phyloP scores from a whole-genome alignment of 2,329 filamentous ascomycete species.

The Xylariaceae sp. region DNA sequence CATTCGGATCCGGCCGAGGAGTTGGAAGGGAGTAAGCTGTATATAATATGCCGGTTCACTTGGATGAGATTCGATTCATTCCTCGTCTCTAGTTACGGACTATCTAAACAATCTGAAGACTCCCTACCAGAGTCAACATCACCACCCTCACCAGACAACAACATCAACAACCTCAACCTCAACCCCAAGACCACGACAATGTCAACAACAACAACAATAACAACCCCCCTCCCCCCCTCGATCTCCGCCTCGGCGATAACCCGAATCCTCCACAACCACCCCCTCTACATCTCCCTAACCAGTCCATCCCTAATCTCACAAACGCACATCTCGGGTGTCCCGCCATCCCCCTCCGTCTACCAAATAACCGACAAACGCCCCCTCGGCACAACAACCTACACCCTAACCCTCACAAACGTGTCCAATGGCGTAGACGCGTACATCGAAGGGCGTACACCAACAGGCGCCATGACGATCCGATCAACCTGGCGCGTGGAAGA shows the following conservation, averaged over 20 bases:
- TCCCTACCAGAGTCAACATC: no score
- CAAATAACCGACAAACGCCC: conserved; percentile 35
- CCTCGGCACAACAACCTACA: conserved; percentile 34
- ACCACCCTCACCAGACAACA: no score
- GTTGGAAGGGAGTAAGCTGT: no score
- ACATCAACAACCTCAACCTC: no score
- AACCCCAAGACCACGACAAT: conserved; percentile 11
- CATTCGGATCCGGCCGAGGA: no score
- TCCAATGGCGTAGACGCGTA: conserved; percentile 25
- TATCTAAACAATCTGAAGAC: no score
- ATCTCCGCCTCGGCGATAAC: conserved; percentile 22
- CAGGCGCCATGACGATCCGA: conserved; percentile 22
- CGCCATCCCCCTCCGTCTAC: conserved; percentile 21
- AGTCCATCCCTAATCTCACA: conserved; percentile 26
- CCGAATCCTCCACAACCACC: conserved; percentile 41
- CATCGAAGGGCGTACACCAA: conserved; percentile 27
- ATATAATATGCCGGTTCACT: no score
- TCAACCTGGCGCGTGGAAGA: conserved; percentile 19
- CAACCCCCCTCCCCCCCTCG: conserved; percentile 33
- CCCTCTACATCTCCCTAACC: conserved; percentile 34
- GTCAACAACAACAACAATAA: conserved; percentile 36
- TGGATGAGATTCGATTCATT: no score
- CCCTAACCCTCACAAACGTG: conserved; percentile 27
- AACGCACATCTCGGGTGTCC: conserved; percentile 12
- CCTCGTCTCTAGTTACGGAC: no score